These are phyloP conservation scores for Podosphaera aphanis DNA, from an alignment of 2,329 filamentous ascomycete species.

Conservation along the genomic window DNA sequence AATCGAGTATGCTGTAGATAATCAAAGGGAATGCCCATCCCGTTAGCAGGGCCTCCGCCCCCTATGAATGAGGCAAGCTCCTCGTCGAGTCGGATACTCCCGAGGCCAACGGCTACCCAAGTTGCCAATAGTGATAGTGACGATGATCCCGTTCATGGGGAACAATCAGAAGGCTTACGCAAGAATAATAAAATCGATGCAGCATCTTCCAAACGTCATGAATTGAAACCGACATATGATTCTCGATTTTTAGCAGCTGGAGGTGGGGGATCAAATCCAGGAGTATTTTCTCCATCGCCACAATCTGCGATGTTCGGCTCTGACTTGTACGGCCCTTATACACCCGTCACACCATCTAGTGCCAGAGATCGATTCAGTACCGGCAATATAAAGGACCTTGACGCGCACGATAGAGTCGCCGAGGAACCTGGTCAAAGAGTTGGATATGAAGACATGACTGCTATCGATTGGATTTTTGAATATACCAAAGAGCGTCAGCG, in stretches of 20 bases:
- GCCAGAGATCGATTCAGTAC: slow-evolving; percentile 4
- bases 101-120: slow-evolving; percentile 8
- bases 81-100: slow-evolving; percentile 10
- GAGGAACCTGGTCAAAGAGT: slow-evolving; percentile 77
- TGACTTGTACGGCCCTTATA: slow-evolving; percentile 4
- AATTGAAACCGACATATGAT: slow-evolving; percentile 22
- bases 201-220: slow-evolving; percentile 46
- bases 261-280: slow-evolving; percentile 6
- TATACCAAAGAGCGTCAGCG: slow-evolving; percentile 90
- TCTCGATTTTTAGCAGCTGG: slow-evolving; percentile 12
- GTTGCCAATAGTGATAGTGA: slow-evolving; percentile 21
- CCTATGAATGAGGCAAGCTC: slow-evolving; percentile 8
- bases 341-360: slow-evolving; percentile 5
- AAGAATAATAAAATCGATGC: slow-evolving; percentile 25
- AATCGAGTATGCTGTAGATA: too few species aligned
- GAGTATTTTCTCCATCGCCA: slow-evolving; percentile 10
- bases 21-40: too few species aligned
- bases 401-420: slow-evolving; percentile 56
- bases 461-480: slow-evolving; percentile 99
- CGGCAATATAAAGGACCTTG: slow-evolving; percentile 21
- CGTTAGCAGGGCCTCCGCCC: slow-evolving; percentile 7
- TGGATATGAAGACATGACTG: slow-evolving; percentile 85
- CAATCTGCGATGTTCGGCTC: slow-evolving; percentile 7
- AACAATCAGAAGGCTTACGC: slow-evolving; percentile 32
- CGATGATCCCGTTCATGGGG: slow-evolving; percentile 14